Evolutionary conservation across 352 stramenopile species (phyloP).

Genomic region (Phytophthora cactorum): DNA sequence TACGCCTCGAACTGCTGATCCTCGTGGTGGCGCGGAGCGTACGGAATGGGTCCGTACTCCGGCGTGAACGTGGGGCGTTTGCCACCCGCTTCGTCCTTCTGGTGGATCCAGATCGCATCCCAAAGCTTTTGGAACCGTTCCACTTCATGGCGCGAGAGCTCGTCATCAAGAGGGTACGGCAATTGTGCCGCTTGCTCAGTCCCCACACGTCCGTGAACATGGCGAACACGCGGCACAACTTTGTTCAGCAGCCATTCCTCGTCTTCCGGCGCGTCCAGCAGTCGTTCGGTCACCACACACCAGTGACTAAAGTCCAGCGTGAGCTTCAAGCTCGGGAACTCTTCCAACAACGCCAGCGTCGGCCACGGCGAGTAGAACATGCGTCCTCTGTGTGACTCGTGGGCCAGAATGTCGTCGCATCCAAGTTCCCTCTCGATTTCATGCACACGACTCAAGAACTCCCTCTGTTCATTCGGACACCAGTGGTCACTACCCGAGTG

Average conservation of each 20-base stretch:
- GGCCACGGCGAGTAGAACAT: constrained; percentile 79
- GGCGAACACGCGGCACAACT: constrained; percentile 62
- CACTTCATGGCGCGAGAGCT: constrained; percentile 35
- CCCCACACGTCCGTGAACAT: constrained; percentile 70
- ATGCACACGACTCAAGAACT: constrained; percentile 56
- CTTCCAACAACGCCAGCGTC: constrained; percentile 61
- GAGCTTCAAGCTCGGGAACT: constrained; percentile 67
- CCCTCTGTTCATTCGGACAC: constrained; percentile 44
- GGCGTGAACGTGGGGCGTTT: constrained; percentile 63
- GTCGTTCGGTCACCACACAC: constrained; percentile 60
- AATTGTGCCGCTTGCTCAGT: constrained; percentile 60
- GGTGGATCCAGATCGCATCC: constrained; percentile 50
- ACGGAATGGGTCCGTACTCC: constrained; percentile 76
- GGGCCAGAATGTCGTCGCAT: constrained; percentile 41
- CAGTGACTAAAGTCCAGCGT: constrained; percentile 79
- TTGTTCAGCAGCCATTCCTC: constrained; percentile 51
- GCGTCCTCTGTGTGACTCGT: constrained; percentile 73
- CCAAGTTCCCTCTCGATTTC: constrained; percentile 51
- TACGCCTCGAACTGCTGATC: constrained; percentile 46
- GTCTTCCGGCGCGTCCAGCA: constrained; percentile 58
- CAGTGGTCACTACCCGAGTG: constrained; percentile 73
- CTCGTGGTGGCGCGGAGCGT: constrained; percentile 46
- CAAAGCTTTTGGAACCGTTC: constrained; percentile 67
- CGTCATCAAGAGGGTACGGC: constrained; percentile 38
- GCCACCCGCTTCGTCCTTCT: constrained; percentile 23